Conservation (phyloP, 257 asterid species). For the Solanum chilense region DNA sequence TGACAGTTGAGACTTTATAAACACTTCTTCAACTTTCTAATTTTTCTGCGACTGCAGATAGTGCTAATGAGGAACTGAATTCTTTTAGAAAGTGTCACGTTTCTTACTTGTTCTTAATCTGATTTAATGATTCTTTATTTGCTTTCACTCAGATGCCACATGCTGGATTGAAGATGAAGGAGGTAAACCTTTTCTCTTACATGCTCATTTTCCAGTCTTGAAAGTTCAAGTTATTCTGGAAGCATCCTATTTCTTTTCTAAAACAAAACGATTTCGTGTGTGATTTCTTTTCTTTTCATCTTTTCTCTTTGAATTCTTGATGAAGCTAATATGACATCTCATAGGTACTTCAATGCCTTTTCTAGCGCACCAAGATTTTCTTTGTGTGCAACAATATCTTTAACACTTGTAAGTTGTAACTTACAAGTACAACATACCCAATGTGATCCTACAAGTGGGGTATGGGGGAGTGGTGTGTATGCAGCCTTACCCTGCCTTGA, state of each 20-base stretch:
- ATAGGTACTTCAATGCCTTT: neutral
- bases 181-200: neutral
- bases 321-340: neutral
- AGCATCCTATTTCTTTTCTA: neutral
- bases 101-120: neutral
- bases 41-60: neutral
- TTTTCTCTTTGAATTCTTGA: neutral
- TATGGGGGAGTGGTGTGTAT: neutral
- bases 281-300: neutral
- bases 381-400: neutral
- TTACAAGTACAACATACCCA: neutral
- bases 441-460: neutral
- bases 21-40: neutral
- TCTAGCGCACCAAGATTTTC: neutral
- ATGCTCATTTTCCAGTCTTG: neutral
- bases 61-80: neutral
- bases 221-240: neutral
- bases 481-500: neutral
- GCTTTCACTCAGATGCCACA: neutral
- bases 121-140: neutral
- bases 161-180: neutral
- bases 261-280: neutral
- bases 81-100: neutral
- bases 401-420: neutral
- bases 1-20: neutral